A percentile compares a stretch with the other conserved stretches of the same genome.
phyloP scores from a whole-genome alignment of 2,329 filamentous ascomycete species.

The Colletotrichum camelliae region DNA sequence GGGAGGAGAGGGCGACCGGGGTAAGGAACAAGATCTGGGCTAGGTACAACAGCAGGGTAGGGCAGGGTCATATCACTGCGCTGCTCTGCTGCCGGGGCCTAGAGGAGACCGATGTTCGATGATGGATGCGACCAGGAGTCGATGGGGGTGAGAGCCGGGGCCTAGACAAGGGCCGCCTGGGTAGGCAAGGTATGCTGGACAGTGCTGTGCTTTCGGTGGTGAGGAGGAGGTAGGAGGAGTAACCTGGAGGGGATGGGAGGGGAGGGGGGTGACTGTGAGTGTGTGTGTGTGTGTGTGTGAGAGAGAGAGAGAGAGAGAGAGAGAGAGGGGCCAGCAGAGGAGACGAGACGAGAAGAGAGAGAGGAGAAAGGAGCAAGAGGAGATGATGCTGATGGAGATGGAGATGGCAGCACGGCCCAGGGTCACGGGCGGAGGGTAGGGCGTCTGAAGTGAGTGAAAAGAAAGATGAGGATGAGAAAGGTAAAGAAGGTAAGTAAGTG shows the following conservation, averaged over 20 bases:
- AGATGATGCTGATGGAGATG: background rate
- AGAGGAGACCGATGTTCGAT: slow-evolving; percentile 15
- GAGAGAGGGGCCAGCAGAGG: background rate
- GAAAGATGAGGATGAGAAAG: background rate
- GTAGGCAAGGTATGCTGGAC: slow-evolving; percentile 9
- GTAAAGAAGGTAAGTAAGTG: background rate
- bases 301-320: background rate
- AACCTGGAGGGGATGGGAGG: background rate
- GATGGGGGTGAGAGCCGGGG: slow-evolving; percentile 4
- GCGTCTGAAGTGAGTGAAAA: background rate
- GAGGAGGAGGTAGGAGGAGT: background rate
- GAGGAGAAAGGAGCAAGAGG: background rate
- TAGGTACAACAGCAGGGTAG: slow-evolving; percentile 8
- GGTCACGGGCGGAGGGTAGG: background rate
- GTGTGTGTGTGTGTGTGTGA: background rate
- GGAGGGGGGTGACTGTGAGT: background rate
- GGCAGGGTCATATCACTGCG: slow-evolving; percentile 22
- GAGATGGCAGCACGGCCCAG: background rate
- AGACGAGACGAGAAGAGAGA: background rate
- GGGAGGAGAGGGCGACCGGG: slow-evolving; percentile 6
- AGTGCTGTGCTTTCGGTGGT: slow-evolving; percentile 1
- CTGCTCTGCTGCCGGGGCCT: background rate
- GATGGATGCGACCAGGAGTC: slow-evolving; percentile 19
- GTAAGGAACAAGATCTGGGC: slow-evolving; percentile 22
- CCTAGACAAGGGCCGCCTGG: slow-evolving; percentile 12